phyloP scores from a whole-genome alignment of 371 early-diverging fungal genomes.

The Mortierella sp. region DNA sequence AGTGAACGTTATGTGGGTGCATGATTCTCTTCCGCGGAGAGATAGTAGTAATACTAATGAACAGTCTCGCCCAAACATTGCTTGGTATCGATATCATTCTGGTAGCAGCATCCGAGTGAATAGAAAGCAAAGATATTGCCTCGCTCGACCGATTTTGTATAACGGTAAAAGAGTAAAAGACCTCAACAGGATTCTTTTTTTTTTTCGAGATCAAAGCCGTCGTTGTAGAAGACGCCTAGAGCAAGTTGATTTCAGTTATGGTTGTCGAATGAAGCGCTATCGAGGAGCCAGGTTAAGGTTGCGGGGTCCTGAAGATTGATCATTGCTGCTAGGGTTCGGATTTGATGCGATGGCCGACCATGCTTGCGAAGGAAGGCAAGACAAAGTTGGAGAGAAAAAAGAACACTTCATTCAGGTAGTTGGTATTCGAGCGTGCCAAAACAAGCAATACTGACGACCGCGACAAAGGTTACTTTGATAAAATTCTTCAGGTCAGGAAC shows the following conservation, averaged over 20 bases:
- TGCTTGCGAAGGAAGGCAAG: slow-evolving; percentile 79
- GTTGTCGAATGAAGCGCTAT: slow-evolving; percentile 60
- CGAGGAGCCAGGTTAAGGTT: slow-evolving; percentile 64
- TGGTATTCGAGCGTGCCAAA: too few relatives aligned
- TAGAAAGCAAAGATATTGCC: slow-evolving; percentile 87
- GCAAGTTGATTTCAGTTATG: slow-evolving; percentile 64
- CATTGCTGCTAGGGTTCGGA: slow-evolving; percentile 70
- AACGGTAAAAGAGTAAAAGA: slow-evolving; percentile 78
- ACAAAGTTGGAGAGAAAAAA: slow-evolving; percentile 67
- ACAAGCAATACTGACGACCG: too few relatives aligned
- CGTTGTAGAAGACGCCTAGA: slow-evolving; percentile 84
- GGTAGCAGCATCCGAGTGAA: slow-evolving; percentile 80
- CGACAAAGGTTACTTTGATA: too few relatives aligned
- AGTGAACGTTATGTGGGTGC: slow-evolving; percentile 79
- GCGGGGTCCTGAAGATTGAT: slow-evolving; percentile 54
- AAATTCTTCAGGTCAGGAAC: too few relatives aligned
- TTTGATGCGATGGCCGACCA: slow-evolving; percentile 79
- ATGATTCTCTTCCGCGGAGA: slow-evolving; percentile 83
- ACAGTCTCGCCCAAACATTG: slow-evolving; percentile 71
- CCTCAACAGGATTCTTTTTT: slow-evolving; percentile 64
- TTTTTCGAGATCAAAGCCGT: slow-evolving; percentile 81
- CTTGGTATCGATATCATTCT: slow-evolving; percentile 81
- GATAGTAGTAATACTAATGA: slow-evolving; percentile 84
- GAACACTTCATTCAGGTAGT: too few relatives aligned
- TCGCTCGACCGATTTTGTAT: slow-evolving; percentile 72